These are phyloP conservation scores for Paramarasmius palmivorus DNA, from an alignment of 1,284 basidiomycete genomes.

Conservation along the genomic window DNA sequence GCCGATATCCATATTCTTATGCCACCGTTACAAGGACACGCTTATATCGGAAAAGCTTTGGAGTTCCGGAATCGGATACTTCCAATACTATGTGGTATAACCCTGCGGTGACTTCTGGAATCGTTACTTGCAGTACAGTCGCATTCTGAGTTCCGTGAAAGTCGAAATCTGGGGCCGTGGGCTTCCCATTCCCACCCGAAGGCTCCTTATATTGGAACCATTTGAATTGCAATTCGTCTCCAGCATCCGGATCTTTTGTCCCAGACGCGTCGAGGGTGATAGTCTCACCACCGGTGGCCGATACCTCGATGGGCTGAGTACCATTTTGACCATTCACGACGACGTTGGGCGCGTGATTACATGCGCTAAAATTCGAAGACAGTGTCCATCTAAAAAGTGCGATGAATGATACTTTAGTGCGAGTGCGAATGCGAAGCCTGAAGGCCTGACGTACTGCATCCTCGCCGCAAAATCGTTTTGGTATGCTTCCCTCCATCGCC, in stretches of 20 bases:
- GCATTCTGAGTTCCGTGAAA: background rate
- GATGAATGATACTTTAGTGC: background rate
- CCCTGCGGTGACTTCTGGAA: background rate
- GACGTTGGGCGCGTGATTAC: conserved; percentile 6
- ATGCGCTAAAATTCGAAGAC: background rate
- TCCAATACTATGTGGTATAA: background rate
- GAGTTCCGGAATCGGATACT: background rate
- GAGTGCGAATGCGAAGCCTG: too few species aligned
- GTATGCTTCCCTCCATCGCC: conserved; percentile 11
- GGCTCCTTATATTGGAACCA: conserved; percentile 9
- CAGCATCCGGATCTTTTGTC: conserved; percentile 3
- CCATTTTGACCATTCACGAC: conserved; percentile 1
- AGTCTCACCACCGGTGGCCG: background rate
- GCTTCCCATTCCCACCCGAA: background rate
- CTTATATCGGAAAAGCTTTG: background rate
- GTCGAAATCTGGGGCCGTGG: background rate
- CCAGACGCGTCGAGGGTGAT: conserved; percentile 5
- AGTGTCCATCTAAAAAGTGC: conserved; percentile 5
- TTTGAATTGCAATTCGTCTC: background rate
- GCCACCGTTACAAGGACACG: background rate
- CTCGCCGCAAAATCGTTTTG: conserved; percentile 10
- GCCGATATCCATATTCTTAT: too few species aligned
- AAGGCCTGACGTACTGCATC: conserved; percentile 6
- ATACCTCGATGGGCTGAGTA: background rate
- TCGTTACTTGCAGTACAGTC: background rate